Base-by-base conservation (phyloP, 441 rosid genomes). In the Brassica balearica region DNA sequence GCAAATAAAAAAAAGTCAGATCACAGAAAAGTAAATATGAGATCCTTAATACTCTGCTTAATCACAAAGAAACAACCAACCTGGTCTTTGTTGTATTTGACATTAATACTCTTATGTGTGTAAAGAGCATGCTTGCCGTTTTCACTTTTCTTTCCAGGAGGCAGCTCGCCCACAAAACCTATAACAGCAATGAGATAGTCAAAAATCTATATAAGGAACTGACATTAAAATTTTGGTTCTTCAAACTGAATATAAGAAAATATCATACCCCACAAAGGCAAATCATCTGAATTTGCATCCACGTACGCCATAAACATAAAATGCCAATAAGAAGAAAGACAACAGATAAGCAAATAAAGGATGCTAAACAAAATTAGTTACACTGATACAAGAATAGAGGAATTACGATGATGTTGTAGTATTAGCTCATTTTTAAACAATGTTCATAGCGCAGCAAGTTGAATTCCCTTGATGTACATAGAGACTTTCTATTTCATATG, bases 251-350 rank as follows among this genome's bases (percentile, higher is more conserved):
- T 43, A 53, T 36, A 62, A 1, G 58, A 78, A 56, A 8, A 73
- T 58, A 12, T 22, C 93, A 80, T 93, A 95, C 98, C 96, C 98
- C 95, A 92, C 70, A 93, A 80, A 74, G 99, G 99, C 87, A 95
- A 88, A 81, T 95, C 98, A 85, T 95, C 99, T 95, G 94, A 83
- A 78, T 56, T 84, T 76, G 86, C 84, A 80, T 82, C 68, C 77
- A 77, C 71, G 80, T 82, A 61, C 46, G 72, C 53, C 81, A 77
- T 76, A 23, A 36, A 69, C 59, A 71, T 71, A 48, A 65, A 11
- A 20, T 69, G 61, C 27, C 32, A 41, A 68, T 15, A 53, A 15
- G 22, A 53, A 53, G 59, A 46, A 80, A 46, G 66, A 69, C 63
- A 61, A 62, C 60, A 27, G 51, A 71, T 77, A 65, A 77, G 72